Conservation (phyloP, 2,329 filamentous ascomycete species). For the Thielaviopsis populi region DNA sequence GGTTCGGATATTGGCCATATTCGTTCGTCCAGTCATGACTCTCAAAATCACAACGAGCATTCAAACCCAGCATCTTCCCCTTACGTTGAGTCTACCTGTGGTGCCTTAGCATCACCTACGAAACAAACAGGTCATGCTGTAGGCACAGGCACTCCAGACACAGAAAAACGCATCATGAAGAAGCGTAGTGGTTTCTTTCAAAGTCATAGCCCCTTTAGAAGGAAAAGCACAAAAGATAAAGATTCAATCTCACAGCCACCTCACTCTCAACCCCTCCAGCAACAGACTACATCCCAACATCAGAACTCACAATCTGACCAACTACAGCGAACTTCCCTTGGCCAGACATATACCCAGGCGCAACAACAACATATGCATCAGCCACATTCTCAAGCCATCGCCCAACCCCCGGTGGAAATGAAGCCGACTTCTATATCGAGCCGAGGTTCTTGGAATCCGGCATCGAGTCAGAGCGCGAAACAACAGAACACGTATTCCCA, state of each 20-base stretch:
- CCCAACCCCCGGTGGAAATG: constrained; percentile 18
- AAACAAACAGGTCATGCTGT: constrained; percentile 40
- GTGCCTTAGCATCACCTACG: constrained; percentile 55
- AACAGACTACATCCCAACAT: background rate
- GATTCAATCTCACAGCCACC: constrained; percentile 12
- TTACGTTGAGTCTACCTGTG: constrained; percentile 65
- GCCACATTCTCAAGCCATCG: background rate
- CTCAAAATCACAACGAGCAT: constrained; percentile 63
- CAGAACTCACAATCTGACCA: constrained; percentile 7
- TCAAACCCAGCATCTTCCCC: constrained; percentile 81
- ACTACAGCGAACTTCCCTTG: constrained; percentile 1
- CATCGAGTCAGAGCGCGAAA: constrained; percentile 19
- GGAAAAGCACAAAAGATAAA: constrained; percentile 70
- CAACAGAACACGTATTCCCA: constrained; percentile 12
- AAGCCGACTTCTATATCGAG: constrained; percentile 27
- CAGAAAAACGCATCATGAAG: constrained; percentile 54
- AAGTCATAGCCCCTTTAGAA: constrained; percentile 78
- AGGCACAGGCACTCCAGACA: constrained; percentile 41
- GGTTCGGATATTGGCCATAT: constrained; percentile 39
- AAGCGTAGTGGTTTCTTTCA: constrained; percentile 81
- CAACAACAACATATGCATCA: constrained; percentile 6
- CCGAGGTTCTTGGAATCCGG: constrained; percentile 44
- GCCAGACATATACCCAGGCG: background rate
- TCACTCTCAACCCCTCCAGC: constrained; percentile 1
- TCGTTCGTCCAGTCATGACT: constrained; percentile 71